Evolutionary conservation across 2,329 filamentous ascomycete genomes (phyloP), one percentile per base, ranked within the genome.

Genomic region (Talaromyces sp.): DNA sequence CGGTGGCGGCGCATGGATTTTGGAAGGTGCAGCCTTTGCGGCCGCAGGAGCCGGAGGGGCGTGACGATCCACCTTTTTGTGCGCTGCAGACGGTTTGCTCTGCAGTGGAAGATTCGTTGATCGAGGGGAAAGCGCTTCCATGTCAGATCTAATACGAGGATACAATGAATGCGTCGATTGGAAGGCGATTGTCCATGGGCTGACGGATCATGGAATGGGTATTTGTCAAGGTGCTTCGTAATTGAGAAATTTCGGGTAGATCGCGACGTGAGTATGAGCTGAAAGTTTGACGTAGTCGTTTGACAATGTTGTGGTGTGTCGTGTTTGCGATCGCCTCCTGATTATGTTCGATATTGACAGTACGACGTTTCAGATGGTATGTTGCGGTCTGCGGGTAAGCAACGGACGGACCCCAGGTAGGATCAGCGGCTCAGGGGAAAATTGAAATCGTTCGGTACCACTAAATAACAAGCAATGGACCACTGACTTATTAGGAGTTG

Each of bases 101-200:
- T 78, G 80, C 51, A 80, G 75, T 68, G 77, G 75, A 63, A 82
- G 74, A 69, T 83, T 83, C 47, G 80, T 79, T 59, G 81, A 80
- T 60, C 80, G 78, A 60, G 81, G 81, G 34, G 81, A 83, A 54
- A 83, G 72, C 43, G 82, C 78, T 73, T 83, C 80, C 80, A 82
- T 82, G 65, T 67, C 76, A 67, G n/a, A n/a, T 62, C 47, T 45
- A 29, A 27, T 19, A 54, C 17, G 43, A 27, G 27, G 17, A 34
- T 58, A 31, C 13, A 56, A 47, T 25, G 31, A 29, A 13, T 34
- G n/a, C 27, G 49, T 58, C 47, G 29, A 38, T 49, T 47, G 38
- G 31, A 66, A 17, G 47, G 38, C 40, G 40, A 31, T 40, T 40
- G 60, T 61, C 19, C 64, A 59, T 60, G 22, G 40, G 27, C 34